Base-by-base conservation (phyloP, 495 filamentous ascomycete species). In the Aspergillus saccharolyticus region DNA sequence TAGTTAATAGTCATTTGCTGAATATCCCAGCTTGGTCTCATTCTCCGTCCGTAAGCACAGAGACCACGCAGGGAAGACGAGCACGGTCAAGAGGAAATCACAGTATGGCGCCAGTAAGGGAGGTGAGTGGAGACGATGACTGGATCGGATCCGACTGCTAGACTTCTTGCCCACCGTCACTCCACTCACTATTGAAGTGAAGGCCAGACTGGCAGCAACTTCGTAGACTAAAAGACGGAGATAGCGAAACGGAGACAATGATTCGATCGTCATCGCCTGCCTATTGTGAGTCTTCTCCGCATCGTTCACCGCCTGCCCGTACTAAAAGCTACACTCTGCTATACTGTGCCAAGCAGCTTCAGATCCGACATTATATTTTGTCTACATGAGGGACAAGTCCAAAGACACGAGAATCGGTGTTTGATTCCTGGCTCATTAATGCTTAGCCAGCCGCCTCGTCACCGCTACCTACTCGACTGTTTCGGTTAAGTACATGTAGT, bases 401-500 rank as follows among this genome's bases (percentile, higher is more conserved):
- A 6, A 39, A 12, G 10, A 20, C 54, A 62, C 59, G 52, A 62
- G 57, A 65, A 58, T 53, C 63, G 62, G 57, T 60, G n/a, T 62
- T 58, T 56, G 47, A 42, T 51, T 54, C 22, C 20, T 62, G 50
- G 42, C 46, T 57, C 48, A 44, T 49, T 46, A 39, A 49, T 58
- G 44, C 30, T 46, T 56, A 48, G 52, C 53, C 33, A 47, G 21
- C 22, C 42, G 10, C 56, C 39, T 49, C 55, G 25, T 44, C 42
- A 28, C 44, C 28, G 30, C 28, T 30, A 52, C 59, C 63, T 58
- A 52, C 58, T 52, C 58, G 54, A 50, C 59, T 48, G 42, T 60
- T 52, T 54, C 55, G 58, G 57, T 46, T 61, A 62, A 62, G 51
- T 65, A 65, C 54, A 39, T 15, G 33, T 39, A 65, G 57, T 65